Base-by-base conservation (phyloP, 2,329 filamentous ascomycete species). In the Pestalotiopsis sp. region DNA sequence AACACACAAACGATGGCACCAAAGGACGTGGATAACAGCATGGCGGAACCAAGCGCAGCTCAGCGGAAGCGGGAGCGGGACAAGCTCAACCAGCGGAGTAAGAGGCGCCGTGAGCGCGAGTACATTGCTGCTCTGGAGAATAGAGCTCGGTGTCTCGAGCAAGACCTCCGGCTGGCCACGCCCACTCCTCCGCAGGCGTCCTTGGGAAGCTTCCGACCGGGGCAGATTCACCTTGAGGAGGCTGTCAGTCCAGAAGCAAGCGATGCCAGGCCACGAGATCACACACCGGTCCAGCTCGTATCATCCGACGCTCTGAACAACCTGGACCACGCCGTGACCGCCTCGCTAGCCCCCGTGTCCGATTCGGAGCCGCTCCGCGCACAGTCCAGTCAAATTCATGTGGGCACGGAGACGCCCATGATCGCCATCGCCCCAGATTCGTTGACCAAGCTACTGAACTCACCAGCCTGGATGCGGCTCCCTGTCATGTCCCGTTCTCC, bases 41-140 rank as follows among this genome's bases (percentile, higher is more conserved):
- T 20, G 14, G 20, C 57, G 59, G 17, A 62, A n/a, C 17, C 14
- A n/a, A 62, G 25, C 13, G 31, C 59, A 62, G 38, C 59, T 41
- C 27, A 62, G 31, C 59, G 59, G 20, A 62, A 62, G 59, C 59
- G 59, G 9, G 59, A 62, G 14, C 59, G 59, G 31, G 59, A 62
- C 17, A 62, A 39, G 31, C 59, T 62, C 59, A 62, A 62, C 31
- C 59, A 62, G 11, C 27, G 59, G 27, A 62, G 7, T 7, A 62
- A 62, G 31, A 27, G 59, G n/a, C 59, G 31, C 3, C 59, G 59
- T 39, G 59, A 62, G 17, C 59, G 59, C 59, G 59, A 62, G 59
- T 36, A 62, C n/a, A 62, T 62, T 20, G 59, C 59, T 9, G 27
- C 59, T 17, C 17, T 62, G 11, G 59, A 62, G 31, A n/a, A 62